These are phyloP conservation scores for Alloascoidea africana DNA, from an alignment of 805 yeast species.

Conservation along the genomic window DNA sequence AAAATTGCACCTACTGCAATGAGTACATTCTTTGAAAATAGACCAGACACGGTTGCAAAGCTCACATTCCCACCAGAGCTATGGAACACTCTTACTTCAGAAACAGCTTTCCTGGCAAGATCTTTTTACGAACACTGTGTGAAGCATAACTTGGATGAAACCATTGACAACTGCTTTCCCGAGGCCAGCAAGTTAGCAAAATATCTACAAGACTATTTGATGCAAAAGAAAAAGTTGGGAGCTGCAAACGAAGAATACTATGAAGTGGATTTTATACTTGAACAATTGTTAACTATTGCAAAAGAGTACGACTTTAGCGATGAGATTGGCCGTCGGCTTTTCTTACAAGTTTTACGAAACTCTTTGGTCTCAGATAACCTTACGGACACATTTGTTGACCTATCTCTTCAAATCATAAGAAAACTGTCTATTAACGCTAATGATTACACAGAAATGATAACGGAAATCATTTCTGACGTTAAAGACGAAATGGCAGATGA, in stretches of 20 bases:
- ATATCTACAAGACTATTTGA: constrained; percentile 8
- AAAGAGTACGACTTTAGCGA: constrained; percentile 73
- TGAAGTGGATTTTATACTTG: constrained; percentile 58
- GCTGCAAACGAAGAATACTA: constrained; percentile 27
- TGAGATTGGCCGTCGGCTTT: constrained; percentile 75
- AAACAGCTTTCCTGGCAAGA: constrained; percentile 57
- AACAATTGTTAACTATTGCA: constrained; percentile 56
- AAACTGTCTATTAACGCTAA: constrained; percentile 64
- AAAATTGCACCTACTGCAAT: constrained; percentile 55
- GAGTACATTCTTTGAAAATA: constrained; percentile 39
- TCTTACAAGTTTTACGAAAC: constrained; percentile 44
- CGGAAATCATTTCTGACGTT: constrained; percentile 78
- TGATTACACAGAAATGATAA: constrained; percentile 70
- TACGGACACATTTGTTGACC: constrained; percentile 34
- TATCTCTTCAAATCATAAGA: constrained; percentile 49
- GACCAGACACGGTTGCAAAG: constrained; percentile 46
- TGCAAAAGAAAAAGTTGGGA: constrained; percentile 4
- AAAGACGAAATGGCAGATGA: constrained; percentile 41
- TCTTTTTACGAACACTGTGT: constrained; percentile 51
- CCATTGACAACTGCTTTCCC: constrained; percentile 58
- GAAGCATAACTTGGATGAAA: constrained; percentile 31
- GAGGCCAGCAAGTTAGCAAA: constrained; percentile 47
- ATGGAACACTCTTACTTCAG: constrained; percentile 62
- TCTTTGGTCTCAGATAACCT: constrained; percentile 28
- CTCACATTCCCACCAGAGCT: constrained; percentile 47